phyloP scores from a whole-genome alignment of 2,329 filamentous ascomycete genomes.

The Colletotrichum aenigma region DNA sequence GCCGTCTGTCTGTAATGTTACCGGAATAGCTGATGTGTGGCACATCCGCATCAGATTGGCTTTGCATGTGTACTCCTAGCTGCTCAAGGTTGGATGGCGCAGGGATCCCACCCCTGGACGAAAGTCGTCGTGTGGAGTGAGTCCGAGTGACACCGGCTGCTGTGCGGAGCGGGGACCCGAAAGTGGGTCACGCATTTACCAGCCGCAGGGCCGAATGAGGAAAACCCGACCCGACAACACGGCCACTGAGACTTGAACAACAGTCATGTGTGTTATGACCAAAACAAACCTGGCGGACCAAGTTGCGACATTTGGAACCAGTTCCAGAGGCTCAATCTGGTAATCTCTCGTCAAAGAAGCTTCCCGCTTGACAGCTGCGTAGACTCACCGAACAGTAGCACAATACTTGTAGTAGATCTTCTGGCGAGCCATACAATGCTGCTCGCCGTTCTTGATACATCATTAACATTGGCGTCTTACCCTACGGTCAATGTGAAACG shows the following conservation, averaged over 20 bases:
- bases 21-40: neutral
- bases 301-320: neutral
- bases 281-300: neutral
- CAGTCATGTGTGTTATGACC: neutral
- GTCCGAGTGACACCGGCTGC: neutral
- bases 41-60: neutral
- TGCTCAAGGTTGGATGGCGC: neutral
- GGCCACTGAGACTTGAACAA: neutral
- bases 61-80: neutral
- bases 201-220: neutral
- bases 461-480: accelerated
- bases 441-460: neutral
- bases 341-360: neutral
- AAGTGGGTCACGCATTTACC: neutral
- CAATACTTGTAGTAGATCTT: neutral
- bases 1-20: neutral
- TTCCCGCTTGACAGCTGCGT: neutral
- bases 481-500: neutral
- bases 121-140: neutral
- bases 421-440: neutral
- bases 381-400: neutral
- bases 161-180: neutral
- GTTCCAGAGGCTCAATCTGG: neutral
- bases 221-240: neutral
- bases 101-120: neutral